Base-by-base conservation (phyloP, 371 early-diverging fungal genomes). In the Mucor lusitanicus region DNA sequence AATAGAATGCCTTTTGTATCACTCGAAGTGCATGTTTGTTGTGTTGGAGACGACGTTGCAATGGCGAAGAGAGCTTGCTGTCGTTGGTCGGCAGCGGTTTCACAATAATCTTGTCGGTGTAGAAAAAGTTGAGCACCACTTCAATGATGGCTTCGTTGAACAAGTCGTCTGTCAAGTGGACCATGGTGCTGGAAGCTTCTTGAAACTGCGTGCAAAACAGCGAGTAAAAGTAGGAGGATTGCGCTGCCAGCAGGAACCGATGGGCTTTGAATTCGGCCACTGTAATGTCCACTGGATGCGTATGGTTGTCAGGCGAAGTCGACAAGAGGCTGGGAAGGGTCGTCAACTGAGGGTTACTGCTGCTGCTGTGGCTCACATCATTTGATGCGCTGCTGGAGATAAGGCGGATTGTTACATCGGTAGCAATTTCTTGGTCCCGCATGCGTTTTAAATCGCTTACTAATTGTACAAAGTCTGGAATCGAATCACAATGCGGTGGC, bases 201-300 rank as follows among this genome's bases (percentile, higher is more conserved):
- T 63, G 66, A 37, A 71, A 71, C 23, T 62, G 63, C 6, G 67
- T 37, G 37, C 77, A 80, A 53, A 84, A 78, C 40, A 84, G 61
- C 15, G 78, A 66, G 59, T 77, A 65, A 50, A 84, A 81, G 55
- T 84, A 81, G 7, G 81, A 40, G 6, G 81, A 84, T 19, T 75
- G 80, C 3, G 78, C 73, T 17, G 84, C 81, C 17, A 84, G 62
- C 3, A 84, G 53, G 40, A 78, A 84, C 3, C 73, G 69, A 67
- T 84, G 84, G 0, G 75, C 79, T 32, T 67, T 40, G 15, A 75
- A 72, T 7, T 75, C 64, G 23, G 67, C 61, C 27, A 39, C 46
- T n/a, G 64, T 56, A 17, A 50, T 27, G 57, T 67, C 56, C 3
- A 63, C 50, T 25, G 19, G 27, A 13, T 67, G 46, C 17, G 63